These are phyloP conservation scores for Cryphonectria radicalis DNA, from an alignment of 2,329 filamentous ascomycete genomes.

Conservation along the genomic window DNA sequence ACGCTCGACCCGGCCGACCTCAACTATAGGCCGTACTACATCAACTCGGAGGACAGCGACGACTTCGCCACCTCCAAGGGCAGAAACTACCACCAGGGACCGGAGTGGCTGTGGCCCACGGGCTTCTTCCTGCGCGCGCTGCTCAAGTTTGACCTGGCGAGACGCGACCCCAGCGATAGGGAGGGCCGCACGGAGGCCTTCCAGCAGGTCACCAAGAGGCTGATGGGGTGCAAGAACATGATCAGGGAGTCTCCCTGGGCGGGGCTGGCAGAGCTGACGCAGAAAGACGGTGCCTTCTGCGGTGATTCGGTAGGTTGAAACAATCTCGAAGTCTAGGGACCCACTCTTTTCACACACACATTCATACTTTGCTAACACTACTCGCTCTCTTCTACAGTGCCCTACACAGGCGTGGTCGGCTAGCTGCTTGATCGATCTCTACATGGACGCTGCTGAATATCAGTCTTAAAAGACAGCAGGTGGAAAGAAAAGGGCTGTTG, in stretches of 20 bases:
- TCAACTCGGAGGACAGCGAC: constrained; percentile 89
- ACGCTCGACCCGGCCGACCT: constrained; percentile 90
- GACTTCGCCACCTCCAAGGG: constrained; percentile 94
- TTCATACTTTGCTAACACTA: constrained; percentile 10
- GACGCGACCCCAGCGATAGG: constrained; percentile 58
- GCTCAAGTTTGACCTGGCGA: constrained; percentile 83
- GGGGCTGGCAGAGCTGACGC: constrained; percentile 89
- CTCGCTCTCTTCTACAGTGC: constrained; percentile 56
- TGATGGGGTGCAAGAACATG: constrained; percentile 83
- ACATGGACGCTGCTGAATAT: constrained; percentile 80
- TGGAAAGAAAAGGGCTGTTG: neutral
- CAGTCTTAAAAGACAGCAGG: constrained; percentile 38
- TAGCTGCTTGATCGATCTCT: constrained; percentile 91
- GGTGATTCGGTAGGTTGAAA: constrained; percentile 75
- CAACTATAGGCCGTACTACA: constrained; percentile 94
- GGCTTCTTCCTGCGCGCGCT: constrained; percentile 93
- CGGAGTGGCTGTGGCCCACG: constrained; percentile 97
- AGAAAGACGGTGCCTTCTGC: constrained; percentile 84
- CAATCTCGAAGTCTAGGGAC: neutral
- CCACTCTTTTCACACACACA: neutral
- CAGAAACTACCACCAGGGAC: constrained; percentile 96
- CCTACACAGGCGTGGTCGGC: constrained; percentile 98
- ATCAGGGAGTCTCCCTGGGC: constrained; percentile 84
- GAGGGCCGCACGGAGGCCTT: constrained; percentile 84
- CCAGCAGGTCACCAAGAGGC: constrained; percentile 86